Evolutionary conservation across 1,284 basidiomycete species (phyloP).

Genomic region (Pterula multifida): DNA sequence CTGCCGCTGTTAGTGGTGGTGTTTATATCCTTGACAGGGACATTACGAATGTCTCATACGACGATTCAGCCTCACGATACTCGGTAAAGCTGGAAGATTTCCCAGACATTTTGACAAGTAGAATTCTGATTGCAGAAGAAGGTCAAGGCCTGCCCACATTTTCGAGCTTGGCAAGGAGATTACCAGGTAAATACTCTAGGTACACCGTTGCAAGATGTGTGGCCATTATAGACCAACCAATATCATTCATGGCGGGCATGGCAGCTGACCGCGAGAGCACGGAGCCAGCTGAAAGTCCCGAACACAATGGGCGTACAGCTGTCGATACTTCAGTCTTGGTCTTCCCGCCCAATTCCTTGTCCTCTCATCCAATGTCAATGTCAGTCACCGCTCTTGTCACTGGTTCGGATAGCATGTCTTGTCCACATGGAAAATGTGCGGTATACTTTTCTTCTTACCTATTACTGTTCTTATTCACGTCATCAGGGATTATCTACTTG

Average conservation of each 20-base stretch:
- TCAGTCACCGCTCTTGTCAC: constrained; percentile 66
- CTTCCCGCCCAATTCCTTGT: constrained; percentile 63
- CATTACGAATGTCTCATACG: constrained; percentile 17
- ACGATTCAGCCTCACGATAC: constrained; percentile 20
- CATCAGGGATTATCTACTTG: constrained; percentile 50
- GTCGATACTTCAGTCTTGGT: constrained; percentile 69
- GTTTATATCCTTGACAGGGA: constrained; percentile 75
- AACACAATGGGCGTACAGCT: too few species aligned
- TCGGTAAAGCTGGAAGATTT: constrained; percentile 50
- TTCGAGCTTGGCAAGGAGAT: constrained; percentile 4
- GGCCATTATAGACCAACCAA: constrained; percentile 47
- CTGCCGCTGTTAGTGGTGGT: constrained; percentile 74
- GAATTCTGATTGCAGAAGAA: constrained; percentile 23
- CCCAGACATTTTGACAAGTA: constrained; percentile 33
- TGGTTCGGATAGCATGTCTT: constrained; percentile 77
- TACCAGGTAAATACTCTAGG: neutral
- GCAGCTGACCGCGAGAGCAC: too few species aligned
- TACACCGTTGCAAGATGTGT: constrained; percentile 48
- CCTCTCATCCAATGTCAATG: constrained; percentile 29
- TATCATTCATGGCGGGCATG: constrained; percentile 20
- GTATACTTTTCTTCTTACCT: constrained; percentile 7
- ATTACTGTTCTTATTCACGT: neutral
- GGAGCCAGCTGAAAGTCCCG: too few species aligned
- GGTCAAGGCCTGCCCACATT: constrained; percentile 17
- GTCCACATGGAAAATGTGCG: constrained; percentile 77